Base-by-base conservation (phyloP, 805 yeast species). In the Cyberlindnera nakhonratchasimensis region DNA sequence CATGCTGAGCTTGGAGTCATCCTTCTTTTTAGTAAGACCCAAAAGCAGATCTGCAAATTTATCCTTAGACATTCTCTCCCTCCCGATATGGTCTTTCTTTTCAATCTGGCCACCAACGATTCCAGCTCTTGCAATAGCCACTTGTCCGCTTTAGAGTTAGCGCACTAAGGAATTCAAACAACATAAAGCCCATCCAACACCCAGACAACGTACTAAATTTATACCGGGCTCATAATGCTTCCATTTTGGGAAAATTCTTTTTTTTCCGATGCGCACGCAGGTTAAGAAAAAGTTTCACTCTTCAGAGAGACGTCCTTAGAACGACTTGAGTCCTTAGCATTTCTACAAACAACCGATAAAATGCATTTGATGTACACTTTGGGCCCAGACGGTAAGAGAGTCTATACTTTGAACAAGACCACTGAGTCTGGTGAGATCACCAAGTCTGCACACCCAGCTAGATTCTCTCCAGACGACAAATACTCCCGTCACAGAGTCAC, bases 361-460 rank as follows among this genome's bases (percentile, higher is more conserved):
- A 93, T 93, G 99, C 99, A 93, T 85, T 84, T 93, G 69, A 93
- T 93, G 99, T 93, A 86, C 89, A 90, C 97, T 48, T 68, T 84
- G 62, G 96, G 90, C 61, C 79, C 80, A 49, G 96, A 90, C 57
- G 99, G 99, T 58, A 91, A 91, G 77, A 85, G 99, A 69, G 67
- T 86, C 59, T 93, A 93, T 78, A 93, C 99, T 42, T 75, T 93
- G 55, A 73, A 86, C 67, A 93, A 93, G 73, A 52, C 63, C 57
- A 82, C 95, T 43, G 89, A 75, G 48, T 69, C 73, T 7, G 98
- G 99, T 49, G 96, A 89, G 66, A 89, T 91, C 73, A 95, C 99
- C 63, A 88, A 89, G 74, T 86, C 96, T 54, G 99, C 99, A 31
- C 99, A 93, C 69, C 99, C 99, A 50, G 99, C 99, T 40, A 84